Conservation (phyloP, 352 stramenopile species). For the Thalassiosira hispida region DNA sequence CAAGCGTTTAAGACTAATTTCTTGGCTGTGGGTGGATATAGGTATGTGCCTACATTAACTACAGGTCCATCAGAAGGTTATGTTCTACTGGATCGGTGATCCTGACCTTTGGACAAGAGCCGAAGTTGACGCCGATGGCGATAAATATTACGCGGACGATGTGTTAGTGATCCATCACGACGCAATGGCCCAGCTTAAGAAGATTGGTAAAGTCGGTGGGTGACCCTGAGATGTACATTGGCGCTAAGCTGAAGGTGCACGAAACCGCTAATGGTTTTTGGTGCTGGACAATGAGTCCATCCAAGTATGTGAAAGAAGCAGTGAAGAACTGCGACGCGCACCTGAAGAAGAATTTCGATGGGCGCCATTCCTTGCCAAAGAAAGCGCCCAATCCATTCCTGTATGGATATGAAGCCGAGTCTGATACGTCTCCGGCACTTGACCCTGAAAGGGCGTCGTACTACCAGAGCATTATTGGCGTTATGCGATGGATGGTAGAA, state of each 20-base stretch:
- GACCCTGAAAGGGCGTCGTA: conserved; percentile 29
- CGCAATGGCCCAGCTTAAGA: conserved; percentile 40
- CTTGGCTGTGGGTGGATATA: too few species aligned
- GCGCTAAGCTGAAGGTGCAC: conserved; percentile 43
- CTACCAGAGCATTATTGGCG: conserved; percentile 51
- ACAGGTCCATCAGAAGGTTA: too few species aligned
- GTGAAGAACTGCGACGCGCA: conserved; percentile 49
- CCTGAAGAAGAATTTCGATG: conserved; percentile 7
- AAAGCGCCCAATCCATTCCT: conserved; percentile 6
- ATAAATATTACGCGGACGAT: conserved; percentile 51
- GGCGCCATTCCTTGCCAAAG: neutral
- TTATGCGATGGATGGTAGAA: conserved; percentile 55
- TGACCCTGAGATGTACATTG: conserved; percentile 55
- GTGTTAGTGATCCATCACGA: conserved; percentile 25
- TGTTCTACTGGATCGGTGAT: too few species aligned
- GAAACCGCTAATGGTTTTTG: conserved; percentile 42
- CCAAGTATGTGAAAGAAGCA: conserved; percentile 42
- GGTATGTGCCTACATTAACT: too few species aligned
- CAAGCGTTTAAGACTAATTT: too few species aligned
- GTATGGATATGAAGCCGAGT: conserved; percentile 49
- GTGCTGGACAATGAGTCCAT: conserved; percentile 57
- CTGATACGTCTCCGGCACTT: conserved; percentile 48
- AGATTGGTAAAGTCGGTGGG: conserved; percentile 61
- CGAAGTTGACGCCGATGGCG: conserved; percentile 22
- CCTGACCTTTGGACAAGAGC: conserved; percentile 62